A percentile compares a stretch with the other conserved stretches of the same genome.
Evolutionary conservation across 306 rosid genomes (phyloP).

Genomic region (Crotalaria pallida): DNA sequence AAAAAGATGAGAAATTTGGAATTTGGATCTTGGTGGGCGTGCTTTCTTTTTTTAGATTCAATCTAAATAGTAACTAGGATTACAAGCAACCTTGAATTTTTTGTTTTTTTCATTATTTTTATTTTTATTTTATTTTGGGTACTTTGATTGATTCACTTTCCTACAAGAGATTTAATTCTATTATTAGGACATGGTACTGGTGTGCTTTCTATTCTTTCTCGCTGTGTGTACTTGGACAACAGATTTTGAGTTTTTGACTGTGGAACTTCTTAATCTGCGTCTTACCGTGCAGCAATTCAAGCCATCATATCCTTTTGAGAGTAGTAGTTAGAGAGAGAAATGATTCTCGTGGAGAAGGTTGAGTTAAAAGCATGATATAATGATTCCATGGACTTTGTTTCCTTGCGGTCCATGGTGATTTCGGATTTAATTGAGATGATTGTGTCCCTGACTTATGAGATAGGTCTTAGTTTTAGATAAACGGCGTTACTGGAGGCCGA

Average conservation of each 20-base stretch:
- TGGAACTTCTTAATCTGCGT: background rate
- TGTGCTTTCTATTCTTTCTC: background rate
- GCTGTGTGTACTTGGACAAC: background rate
- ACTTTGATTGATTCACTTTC: background rate
- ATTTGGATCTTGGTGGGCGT: constrained; percentile 27
- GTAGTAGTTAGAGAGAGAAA: background rate
- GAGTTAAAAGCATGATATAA: background rate
- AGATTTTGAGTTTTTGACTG: background rate
- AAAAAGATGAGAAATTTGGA: constrained; percentile 14
- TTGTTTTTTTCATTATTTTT: background rate
- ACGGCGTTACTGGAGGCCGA: background rate
- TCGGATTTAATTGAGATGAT: constrained; percentile 6
- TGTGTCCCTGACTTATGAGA: background rate
- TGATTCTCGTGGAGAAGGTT: background rate
- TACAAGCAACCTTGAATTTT: background rate
- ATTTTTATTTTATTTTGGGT: background rate
- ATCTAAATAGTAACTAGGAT: too few species aligned
- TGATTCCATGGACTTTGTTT: constrained; percentile 15
- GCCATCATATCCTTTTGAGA: background rate
- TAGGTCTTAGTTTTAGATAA: background rate
- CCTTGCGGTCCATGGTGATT: background rate
- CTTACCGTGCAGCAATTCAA: background rate
- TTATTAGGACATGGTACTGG: background rate
- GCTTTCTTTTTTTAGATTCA: background rate
- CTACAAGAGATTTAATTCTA: constrained; percentile 1